Evolutionary conservation across 345 rosid genomes (phyloP).

Genomic region (Rhodamnia rubescens): DNA sequence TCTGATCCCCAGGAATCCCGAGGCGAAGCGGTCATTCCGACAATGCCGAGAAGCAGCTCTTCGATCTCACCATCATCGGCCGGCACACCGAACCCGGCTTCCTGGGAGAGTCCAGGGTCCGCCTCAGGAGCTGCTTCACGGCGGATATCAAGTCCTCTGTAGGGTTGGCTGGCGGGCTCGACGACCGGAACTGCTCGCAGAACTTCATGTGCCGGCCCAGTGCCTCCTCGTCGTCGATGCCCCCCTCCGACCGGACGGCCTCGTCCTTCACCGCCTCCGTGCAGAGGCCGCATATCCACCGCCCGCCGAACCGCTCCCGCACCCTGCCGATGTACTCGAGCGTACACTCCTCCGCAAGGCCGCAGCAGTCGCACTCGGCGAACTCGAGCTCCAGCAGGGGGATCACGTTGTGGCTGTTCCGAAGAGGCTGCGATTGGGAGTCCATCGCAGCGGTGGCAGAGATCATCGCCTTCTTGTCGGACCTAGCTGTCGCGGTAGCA

Average conservation of each 20-base stretch:
- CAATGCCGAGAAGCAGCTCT: slow-evolving; percentile 3
- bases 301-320: slow-evolving; percentile 40
- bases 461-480: not conserved
- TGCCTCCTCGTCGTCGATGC: slow-evolving; percentile 43
- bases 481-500: not conserved
- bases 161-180: slow-evolving; percentile 15
- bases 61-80: not conserved
- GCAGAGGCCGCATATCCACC: slow-evolving; percentile 76
- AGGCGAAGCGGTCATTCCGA: not conserved
- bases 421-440: not conserved
- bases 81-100: not conserved
- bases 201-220: slow-evolving; percentile 48
- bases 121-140: slow-evolving; percentile 20
- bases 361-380: slow-evolving; percentile 63
- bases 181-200: slow-evolving; percentile 34
- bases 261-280: slow-evolving; percentile 64
- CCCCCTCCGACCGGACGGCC: slow-evolving; percentile 19
- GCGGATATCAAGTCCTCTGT: slow-evolving; percentile 32
- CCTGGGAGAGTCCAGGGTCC: slow-evolving; percentile 27
- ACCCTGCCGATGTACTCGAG: slow-evolving; percentile 40
- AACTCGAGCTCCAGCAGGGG: slow-evolving; percentile 18
- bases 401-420: not conserved
- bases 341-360: slow-evolving; percentile 65
- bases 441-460: not conserved
- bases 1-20: not conserved